Conservation (phyloP, 2,329 filamentous ascomycete species). For the Fragosphaeria purpurea region DNA sequence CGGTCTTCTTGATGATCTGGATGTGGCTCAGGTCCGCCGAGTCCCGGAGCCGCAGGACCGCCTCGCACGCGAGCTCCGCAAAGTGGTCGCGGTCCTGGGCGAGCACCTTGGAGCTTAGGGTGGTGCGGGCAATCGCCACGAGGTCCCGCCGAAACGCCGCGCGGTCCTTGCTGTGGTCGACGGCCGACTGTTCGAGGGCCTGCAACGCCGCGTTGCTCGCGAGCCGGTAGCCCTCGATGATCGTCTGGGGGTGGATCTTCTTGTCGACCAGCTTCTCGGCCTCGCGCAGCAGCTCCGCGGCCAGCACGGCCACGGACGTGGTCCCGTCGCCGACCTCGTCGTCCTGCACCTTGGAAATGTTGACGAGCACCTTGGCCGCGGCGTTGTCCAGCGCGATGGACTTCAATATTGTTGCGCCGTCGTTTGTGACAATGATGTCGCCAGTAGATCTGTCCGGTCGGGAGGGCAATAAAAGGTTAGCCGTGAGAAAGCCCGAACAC, state of each 20-base stretch:
- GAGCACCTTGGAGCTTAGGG: conserved; percentile 93
- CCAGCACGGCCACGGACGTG: conserved; percentile 92
- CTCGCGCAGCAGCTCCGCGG: conserved; percentile 88
- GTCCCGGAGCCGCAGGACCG: conserved; percentile 78
- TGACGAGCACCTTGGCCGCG: conserved; percentile 94
- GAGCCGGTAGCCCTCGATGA: conserved; percentile 98
- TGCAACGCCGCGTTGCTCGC: conserved; percentile 79
- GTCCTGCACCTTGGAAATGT: conserved; percentile 98
- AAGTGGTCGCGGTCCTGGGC: conserved; percentile 92
- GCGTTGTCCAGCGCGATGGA: conserved; percentile 97
- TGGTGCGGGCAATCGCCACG: conserved; percentile 83
- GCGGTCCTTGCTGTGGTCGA: conserved; percentile 78
- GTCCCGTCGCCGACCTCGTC: conserved; percentile 98
- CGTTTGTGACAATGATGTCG: conserved; percentile 97
- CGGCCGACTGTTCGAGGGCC: conserved; percentile 72
- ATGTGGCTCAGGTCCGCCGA: conserved; percentile 95
- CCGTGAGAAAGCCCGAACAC: no score
- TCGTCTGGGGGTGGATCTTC: conserved; percentile 98
- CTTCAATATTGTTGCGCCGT: conserved; percentile 96
- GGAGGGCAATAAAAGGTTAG: not conserved
- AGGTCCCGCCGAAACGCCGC: conserved; percentile 84
- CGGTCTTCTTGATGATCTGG: conserved; percentile 98
- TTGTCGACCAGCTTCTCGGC: conserved; percentile 95
- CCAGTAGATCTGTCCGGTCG: conserved; percentile 63
- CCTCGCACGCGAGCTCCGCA: conserved; percentile 78